Evolutionary conservation across 192 early-diverging fungal genomes (phyloP).

Genomic region (Linnemannia schmuckeri): DNA sequence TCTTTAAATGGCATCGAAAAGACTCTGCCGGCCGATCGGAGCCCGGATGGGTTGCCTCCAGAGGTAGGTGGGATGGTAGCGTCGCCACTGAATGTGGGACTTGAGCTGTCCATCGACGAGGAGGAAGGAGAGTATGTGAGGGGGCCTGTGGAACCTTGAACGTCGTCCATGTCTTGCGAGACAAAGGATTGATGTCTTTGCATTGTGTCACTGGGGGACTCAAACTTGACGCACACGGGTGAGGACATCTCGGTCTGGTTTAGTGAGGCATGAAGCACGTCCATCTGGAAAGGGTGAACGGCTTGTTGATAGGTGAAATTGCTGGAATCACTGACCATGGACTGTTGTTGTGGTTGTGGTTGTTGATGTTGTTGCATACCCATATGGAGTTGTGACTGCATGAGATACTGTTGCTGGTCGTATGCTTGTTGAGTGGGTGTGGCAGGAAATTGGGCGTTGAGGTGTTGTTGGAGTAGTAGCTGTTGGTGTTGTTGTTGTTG

Average conservation of each 20-base stretch:
- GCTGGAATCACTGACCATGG: not conserved
- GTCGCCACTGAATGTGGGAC: not conserved
- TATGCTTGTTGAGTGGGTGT: constrained; percentile 9
- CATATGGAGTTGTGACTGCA: constrained; percentile 13
- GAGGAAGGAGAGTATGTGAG: constrained; percentile 19
- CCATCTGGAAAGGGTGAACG: constrained; percentile 39
- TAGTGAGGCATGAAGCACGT: not conserved
- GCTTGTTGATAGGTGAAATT: constrained; percentile 24
- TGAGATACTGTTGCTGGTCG: constrained; percentile 13
- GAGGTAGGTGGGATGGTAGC: not conserved
- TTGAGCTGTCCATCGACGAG: constrained; percentile 24
- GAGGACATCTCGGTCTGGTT: constrained; percentile 6
- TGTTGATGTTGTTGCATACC: constrained; percentile 14
- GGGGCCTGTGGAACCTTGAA: constrained; percentile 4
- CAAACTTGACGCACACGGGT: constrained; percentile 4
- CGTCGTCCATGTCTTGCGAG: constrained; percentile 45
- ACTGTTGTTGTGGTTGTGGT: constrained; percentile 9
- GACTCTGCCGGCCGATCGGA: constrained; percentile 20
- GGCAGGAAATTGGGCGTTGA: not conserved
- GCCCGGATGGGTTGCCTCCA: not conserved
- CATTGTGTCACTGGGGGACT: constrained; percentile 12
- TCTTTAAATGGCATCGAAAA: constrained; percentile 25
- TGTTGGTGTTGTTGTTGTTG: constrained; percentile 26
- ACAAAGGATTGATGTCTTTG: not conserved
- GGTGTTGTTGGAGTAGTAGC: constrained; percentile 21